Conservation (phyloP, 2,329 filamentous ascomycete species). For the Xylariomycetidae sp. region DNA sequence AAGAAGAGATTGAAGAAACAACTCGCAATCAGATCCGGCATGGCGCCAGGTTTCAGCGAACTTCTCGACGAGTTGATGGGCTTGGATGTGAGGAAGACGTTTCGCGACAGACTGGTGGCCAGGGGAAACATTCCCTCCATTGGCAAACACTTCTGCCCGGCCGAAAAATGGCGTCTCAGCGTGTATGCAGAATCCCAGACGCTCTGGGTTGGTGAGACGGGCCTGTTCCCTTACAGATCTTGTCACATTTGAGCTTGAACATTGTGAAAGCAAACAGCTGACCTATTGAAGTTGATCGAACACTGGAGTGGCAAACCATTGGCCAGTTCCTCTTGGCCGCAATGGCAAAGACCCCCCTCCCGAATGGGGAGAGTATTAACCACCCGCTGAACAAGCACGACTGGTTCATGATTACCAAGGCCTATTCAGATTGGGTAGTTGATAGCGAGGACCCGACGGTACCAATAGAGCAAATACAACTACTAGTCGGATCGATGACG, state of each 20-base stretch:
- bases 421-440: background rate
- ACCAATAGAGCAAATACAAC: background rate
- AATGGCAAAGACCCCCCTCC: background rate
- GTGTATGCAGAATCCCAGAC: background rate
- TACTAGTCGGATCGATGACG: constrained; percentile 12
- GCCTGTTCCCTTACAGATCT: background rate
- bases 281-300: constrained; percentile 1
- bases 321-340: background rate
- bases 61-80: background rate
- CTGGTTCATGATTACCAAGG: background rate
- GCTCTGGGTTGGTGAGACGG: constrained; percentile 1
- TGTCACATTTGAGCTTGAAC: background rate
- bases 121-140: background rate
- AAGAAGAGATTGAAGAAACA: no score
- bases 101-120: background rate
- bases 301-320: background rate
- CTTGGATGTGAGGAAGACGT: background rate
- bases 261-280: no score
- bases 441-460: background rate
- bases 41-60: background rate
- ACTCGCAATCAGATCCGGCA: background rate
- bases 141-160: background rate
- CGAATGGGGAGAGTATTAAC: background rate
- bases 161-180: background rate
- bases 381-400: background rate